Evolutionary conservation across 805 yeast species (phyloP).

Genomic region (Saccharomyces eubayanus): DNA sequence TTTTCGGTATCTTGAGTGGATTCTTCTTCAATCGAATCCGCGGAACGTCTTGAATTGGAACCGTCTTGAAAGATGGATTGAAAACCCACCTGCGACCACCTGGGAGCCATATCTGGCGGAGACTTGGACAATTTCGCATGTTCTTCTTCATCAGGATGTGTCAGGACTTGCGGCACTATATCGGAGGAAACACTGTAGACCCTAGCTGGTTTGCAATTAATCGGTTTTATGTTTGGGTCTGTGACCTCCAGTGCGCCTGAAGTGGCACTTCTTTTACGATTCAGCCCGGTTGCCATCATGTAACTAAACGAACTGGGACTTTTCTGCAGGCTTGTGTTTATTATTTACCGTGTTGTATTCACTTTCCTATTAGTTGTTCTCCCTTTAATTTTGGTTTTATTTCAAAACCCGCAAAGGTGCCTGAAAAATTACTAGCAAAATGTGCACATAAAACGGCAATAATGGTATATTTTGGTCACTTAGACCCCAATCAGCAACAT

Average conservation of each 20-base stretch:
- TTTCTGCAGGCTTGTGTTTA: not conserved
- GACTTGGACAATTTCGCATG: slow-evolving; percentile 7
- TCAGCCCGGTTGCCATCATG: not conserved
- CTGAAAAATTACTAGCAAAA: not conserved
- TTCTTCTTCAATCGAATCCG: slow-evolving; percentile 14
- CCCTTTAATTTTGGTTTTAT: not conserved
- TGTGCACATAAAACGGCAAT: not conserved
- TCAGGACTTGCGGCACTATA: slow-evolving; percentile 25
- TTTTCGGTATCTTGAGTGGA: not conserved
- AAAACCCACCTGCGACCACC: slow-evolving; percentile 15
- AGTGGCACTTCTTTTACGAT: slow-evolving; percentile 6
- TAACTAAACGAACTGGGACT: not conserved
- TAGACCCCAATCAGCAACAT: not conserved
- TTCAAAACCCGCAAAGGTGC: not conserved
- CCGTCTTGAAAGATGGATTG: slow-evolving; percentile 15
- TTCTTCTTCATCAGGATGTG: slow-evolving; percentile 16
- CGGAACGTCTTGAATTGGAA: slow-evolving; percentile 21
- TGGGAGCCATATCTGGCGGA: slow-evolving; percentile 6
- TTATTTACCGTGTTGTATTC: not conserved
- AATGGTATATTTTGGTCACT: not conserved
- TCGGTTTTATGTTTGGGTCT: not conserved
- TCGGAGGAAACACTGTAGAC: slow-evolving; percentile 26
- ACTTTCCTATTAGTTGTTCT: not conserved
- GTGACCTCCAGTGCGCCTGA: slow-evolving; percentile 1
- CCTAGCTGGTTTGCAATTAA: slow-evolving; percentile 2